Evolutionary conservation across 2,329 filamentous ascomycete genomes (phyloP).

Genomic region (Colletotrichum spaethianum): DNA sequence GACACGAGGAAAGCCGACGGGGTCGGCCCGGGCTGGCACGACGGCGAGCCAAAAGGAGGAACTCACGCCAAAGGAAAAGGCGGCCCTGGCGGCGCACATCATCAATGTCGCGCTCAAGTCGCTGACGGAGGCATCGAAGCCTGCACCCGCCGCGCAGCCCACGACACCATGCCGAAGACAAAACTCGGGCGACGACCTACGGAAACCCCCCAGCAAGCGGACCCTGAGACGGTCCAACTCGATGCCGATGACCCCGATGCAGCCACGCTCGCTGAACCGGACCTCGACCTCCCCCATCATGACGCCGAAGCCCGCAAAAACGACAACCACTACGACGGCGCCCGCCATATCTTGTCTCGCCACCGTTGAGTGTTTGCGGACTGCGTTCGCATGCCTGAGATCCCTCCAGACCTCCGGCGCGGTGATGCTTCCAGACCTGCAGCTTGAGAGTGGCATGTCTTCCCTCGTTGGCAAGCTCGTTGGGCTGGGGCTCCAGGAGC

Average conservation of each 20-base stretch:
- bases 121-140: conserved; percentile 76
- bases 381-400: conserved; percentile 76
- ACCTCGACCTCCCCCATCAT: conserved; percentile 67
- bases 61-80: conserved; percentile 72
- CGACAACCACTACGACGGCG: conserved; percentile 42
- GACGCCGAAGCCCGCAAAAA: conserved; percentile 50
- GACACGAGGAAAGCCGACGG: conserved; percentile 46
- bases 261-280: conserved; percentile 73
- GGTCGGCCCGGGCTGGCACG: conserved; percentile 50
- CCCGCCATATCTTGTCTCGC: conserved; percentile 64
- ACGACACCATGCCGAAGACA: conserved; percentile 52
- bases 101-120: conserved; percentile 80
- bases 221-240: conserved; percentile 69
- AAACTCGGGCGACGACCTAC: conserved; percentile 54
- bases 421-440: conserved; percentile 71
- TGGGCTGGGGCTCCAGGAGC: conserved; percentile 73
- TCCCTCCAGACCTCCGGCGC: conserved; percentile 68
- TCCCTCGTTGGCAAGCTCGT: conserved; percentile 78
- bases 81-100: conserved; percentile 78
- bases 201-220: conserved; percentile 49
- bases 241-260: conserved; percentile 72
- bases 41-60: conserved; percentile 54
- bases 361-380: conserved; percentile 77
- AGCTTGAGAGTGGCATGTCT: conserved; percentile 82
- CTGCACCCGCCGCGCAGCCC: conserved; percentile 50